Base-by-base conservation (phyloP, 2,329 filamentous ascomycete species). In the Ophiostoma ips region DNA sequence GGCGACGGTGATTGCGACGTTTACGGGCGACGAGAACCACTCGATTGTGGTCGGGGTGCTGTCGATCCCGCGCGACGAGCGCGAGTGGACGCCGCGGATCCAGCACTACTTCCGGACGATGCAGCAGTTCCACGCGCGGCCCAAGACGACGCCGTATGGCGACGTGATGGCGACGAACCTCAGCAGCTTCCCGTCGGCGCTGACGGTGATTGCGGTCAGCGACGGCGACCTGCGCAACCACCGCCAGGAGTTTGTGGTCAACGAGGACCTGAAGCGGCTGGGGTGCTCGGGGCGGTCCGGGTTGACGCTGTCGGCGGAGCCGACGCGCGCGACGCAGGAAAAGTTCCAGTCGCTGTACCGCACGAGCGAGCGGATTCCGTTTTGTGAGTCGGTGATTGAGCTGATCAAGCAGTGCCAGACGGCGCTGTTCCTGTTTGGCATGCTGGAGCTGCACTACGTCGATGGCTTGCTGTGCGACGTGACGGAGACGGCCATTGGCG, bases 101-200 rank as follows among this genome's bases (percentile, higher is more conserved):
- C 78, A 81, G 48, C 71, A 88, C 49, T 96, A 95, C 65, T 92
- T 95, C 70, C 83, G 83, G 56, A 86, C 87, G 1, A 77, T 95
- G 48, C 81, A 84, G 51, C 81, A 94, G 61, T 90, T 84, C 58
- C 86, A 95, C 71, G 87, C 89, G 1, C 76, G 87, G 38, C 80
- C 82, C 33, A 87, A 86, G 62, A 82, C 94, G 48, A 95, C 90
- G 0, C 72, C 77, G 1, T 68, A 94, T 13, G 92, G 92, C 6
- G 83, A 84, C 53, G 68, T 96, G 53, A 94, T 95, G 84, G 83
- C 95, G 52, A 96, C 92, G 5, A 95, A 95, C 62, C 70, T 96
- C 30, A 90, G 85, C 65, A 84, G 81, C 55, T 95, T 98, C 55
- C 90, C 92, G 3, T 95, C 89, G 0, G 84, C 87, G 0, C 71